Base-by-base conservation (phyloP, 2,329 filamentous ascomycete species). In the Calycina herbarum region DNA sequence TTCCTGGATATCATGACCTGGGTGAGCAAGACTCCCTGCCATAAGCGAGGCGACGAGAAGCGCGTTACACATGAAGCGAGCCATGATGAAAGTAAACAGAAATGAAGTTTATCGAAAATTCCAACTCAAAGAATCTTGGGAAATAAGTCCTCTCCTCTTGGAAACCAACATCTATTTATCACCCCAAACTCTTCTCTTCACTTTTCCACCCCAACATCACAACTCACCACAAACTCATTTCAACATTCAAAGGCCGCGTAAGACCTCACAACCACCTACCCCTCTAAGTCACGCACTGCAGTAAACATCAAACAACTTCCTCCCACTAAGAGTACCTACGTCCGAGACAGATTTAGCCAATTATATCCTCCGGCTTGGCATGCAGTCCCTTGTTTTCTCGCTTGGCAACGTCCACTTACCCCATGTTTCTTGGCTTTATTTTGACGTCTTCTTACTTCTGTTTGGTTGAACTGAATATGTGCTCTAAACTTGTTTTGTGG, bases 1-100 rank as follows among this genome's bases (percentile, higher is more conserved):
- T 48, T 71, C 69, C 31, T 69, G 70, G 40, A 76, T 65, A 64
- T 80, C 76, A 59, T 79, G 74, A 24, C 78, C 78, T 0, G 78
- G 78, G 54, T 80, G 79, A 33, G 79, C 76, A 59, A 77, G 24
- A 20, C 67, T 51, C 33, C 29, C 35, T 57, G 38, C 56, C 10
- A 59, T 62, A 20, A 62, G 54, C 17, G 29, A 29, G 31, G 54
- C 54, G 17, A 24, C 27, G 11, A 51, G 45, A 51, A 51, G 6
- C 10, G 45, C 45, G 7, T 51, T 51, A 24, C 20, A 51, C 1
- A 24, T 27, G 20, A 51, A 51, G 5, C 20, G 20, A 51, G 20
- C 45, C 8, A 51, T 51, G 20, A 11, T 51, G n/a, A 24, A 51
- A 20, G 45, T 48, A 20, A 24, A 51, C 20, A 51, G 24, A 11